Evolutionary conservation across 495 filamentous ascomycete genomes (phyloP).

Genomic region (Xylaria flabelliformis): DNA sequence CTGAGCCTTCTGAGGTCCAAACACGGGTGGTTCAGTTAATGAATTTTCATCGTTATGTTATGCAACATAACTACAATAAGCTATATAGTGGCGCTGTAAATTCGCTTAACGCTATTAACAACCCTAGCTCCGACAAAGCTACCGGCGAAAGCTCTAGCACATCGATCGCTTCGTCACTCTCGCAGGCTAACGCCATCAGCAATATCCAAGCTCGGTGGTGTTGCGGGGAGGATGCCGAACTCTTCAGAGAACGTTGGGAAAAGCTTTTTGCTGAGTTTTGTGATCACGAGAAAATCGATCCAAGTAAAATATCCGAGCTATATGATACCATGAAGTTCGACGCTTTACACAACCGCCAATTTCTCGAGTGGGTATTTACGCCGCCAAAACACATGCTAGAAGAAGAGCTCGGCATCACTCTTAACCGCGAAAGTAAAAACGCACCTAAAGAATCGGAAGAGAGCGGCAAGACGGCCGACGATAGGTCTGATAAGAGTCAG

Average conservation of each 20-base stretch:
- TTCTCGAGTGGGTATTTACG: constrained; percentile 97
- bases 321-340: constrained; percentile 99
- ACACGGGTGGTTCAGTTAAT: constrained; percentile 92
- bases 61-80: constrained; percentile 88
- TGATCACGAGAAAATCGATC: constrained; percentile 95
- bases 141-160: constrained; percentile 45
- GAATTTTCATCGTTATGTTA: constrained; percentile 94
- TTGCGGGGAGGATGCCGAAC: constrained; percentile 89
- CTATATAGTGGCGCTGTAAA: constrained; percentile 68
- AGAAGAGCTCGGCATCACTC: constrained; percentile 61
- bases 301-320: constrained; percentile 95
- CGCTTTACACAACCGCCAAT: constrained; percentile 93
- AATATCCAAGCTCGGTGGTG: constrained; percentile 92
- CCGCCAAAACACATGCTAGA: constrained; percentile 72
- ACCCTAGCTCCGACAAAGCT: constrained; percentile 48
- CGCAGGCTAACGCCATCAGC: constrained; percentile 64
- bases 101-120: constrained; percentile 62
- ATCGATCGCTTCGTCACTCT: constrained; percentile 52
- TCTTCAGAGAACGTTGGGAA: constrained; percentile 98
- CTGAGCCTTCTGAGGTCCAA: constrained; percentile 90
- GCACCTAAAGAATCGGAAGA: constrained; percentile 46
- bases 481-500: constrained; percentile 47
- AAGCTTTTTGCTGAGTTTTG: constrained; percentile 97
- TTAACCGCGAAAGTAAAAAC: constrained; percentile 45
- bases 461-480: constrained; percentile 34